Base-by-base conservation (phyloP, 768 basidiomycete species). In the Trametes sanguinea region DNA sequence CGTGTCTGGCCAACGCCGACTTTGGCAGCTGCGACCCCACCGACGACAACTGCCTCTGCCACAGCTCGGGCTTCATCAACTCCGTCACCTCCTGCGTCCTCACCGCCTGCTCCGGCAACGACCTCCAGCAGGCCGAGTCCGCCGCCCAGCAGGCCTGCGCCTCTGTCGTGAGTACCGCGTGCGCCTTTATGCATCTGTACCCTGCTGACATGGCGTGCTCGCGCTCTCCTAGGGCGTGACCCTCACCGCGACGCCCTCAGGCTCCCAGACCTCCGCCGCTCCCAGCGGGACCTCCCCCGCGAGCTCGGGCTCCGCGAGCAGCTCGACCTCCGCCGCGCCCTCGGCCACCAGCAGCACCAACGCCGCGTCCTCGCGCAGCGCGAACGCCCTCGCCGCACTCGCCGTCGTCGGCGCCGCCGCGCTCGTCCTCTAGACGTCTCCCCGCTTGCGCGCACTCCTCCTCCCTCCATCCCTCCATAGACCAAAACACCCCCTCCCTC, bases 41-140 rank as follows among this genome's bases (percentile, higher is more conserved):
- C n/a, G 84, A 90, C 74, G 75, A 81, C 68, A 64, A 65, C 30
- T 92, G 90, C 65, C 64, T 75, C 13, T 77, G 76, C 72, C 66
- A 69, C 17, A 65, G 60, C 67, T 13, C 57, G 30, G 51, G 48
- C 45, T 75, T 73, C 63, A 62, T 74, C 68, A 48, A 48, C 60
- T 57, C 56, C 33, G 68, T 72, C 40, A 71, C 73, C 37, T 37
- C 54, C n/a, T 76, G 75, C 67, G 70, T 76, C 54, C 33, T 51
- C 42, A 22, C 7, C 30, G 62, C 68, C 50, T 76, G 74, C 67
- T 52, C 44, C 11, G 69, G 68, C 42, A 17, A 29, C 30, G 68
- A 73, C 47, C 66, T 71, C 47, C 45, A 57, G 32, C 57, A 35
- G 42, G 73, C 73, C 29, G 67, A 72, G 52, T n/a, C 55, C 1